These are phyloP conservation scores for Hypholoma fasciculare DNA, from an alignment of 768 basidiomycete genomes.

Conservation along the genomic window DNA sequence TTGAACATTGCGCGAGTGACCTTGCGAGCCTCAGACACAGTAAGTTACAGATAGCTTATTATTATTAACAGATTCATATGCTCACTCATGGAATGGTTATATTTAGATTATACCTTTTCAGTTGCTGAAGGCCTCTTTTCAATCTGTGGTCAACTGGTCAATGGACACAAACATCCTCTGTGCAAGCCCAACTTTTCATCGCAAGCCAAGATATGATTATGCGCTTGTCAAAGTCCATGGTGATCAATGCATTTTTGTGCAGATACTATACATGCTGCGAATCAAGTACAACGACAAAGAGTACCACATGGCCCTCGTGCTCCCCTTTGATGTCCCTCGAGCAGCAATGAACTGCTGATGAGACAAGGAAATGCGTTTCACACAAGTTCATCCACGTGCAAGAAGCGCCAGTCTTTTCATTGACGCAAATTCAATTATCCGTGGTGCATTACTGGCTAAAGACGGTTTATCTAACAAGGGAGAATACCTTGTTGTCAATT, in stretches of 20 bases:
- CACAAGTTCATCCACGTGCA: background rate
- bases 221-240: constrained; percentile 13
- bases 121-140: constrained; percentile 27
- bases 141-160: constrained; percentile 27
- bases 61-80: no score
- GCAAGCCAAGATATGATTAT: constrained; percentile 22
- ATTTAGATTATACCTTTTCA: constrained; percentile 21
- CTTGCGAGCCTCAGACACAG: background rate
- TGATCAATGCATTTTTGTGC: constrained; percentile 8
- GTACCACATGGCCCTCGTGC: constrained; percentile 9
- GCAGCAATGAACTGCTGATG: background rate
- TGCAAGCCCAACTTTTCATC: constrained; percentile 29
- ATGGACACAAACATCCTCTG: constrained; percentile 23
- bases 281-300: background rate
- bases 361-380: constrained; percentile 2
- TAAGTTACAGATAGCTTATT: background rate
- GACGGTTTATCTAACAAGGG: background rate
- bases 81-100: no score
- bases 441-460: background rate
- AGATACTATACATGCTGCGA: constrained; percentile 10
- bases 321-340: constrained; percentile 10
- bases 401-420: background rate
- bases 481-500: background rate
- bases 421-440: background rate
- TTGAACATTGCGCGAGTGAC: no score